Percentiles rank a stretch among this genome's conserved stretches.
These are phyloP conservation scores for Diospyros lotus DNA, from an alignment of 148 eudicot genomes.

Conservation along the genomic window DNA sequence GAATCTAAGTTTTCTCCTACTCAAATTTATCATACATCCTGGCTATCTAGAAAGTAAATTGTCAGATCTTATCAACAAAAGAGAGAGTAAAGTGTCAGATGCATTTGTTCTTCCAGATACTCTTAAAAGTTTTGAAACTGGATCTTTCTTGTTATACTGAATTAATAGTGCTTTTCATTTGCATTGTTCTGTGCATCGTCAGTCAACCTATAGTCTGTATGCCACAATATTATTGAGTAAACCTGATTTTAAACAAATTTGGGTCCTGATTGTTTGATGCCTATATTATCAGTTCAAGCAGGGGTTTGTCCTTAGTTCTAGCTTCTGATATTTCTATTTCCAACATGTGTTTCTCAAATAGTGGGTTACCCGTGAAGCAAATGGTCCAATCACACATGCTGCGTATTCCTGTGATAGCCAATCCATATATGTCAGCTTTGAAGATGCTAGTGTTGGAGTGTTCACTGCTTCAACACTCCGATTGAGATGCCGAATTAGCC, in stretches of 20 bases:
- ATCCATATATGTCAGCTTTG: slow-evolving; percentile 68
- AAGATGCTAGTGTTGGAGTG: slow-evolving; percentile 80
- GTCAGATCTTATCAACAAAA: not conserved
- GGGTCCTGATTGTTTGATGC: not conserved
- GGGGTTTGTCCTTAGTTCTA: not conserved
- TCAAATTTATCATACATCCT: not conserved
- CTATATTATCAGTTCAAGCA: not conserved
- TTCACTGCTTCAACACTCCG: slow-evolving; percentile 68
- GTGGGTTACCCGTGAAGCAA: slow-evolving; percentile 83
- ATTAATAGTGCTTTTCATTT: not conserved
- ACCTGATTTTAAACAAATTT: not conserved
- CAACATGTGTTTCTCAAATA: slow-evolving; percentile 20
- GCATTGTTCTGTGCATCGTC: not conserved
- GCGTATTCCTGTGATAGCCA: slow-evolving; percentile 94
- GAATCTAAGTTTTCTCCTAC: not conserved
- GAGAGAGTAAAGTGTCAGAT: no score
- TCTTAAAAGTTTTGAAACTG: not conserved
- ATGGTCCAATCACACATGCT: slow-evolving; percentile 81
- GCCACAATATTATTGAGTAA: not conserved
- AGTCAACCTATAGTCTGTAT: not conserved
- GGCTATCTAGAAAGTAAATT: not conserved
- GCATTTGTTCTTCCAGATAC: not conserved
- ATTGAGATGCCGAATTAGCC: slow-evolving; percentile 76
- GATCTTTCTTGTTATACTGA: not conserved
- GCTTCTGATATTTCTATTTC: slow-evolving; percentile 13